These are phyloP conservation scores for Ganoderma resinaceum DNA, from an alignment of 1,284 basidiomycete genomes.

Conservation along the genomic window DNA sequence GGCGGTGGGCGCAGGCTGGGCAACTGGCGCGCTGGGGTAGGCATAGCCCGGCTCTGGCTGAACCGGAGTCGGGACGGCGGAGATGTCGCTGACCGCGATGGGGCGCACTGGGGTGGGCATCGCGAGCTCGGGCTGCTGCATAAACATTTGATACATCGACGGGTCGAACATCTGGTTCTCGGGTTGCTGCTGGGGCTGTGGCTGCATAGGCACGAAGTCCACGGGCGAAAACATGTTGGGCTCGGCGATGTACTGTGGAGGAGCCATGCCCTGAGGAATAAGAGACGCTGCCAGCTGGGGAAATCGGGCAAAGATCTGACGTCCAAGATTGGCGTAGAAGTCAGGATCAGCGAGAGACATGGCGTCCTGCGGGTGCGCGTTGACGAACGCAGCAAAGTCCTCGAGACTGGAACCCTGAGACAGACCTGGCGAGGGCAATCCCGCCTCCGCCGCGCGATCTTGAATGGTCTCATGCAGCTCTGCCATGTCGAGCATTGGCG, in stretches of 20 bases:
- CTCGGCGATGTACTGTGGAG: slow-evolving; percentile 8
- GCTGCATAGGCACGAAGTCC: neutral
- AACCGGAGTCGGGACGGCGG: neutral
- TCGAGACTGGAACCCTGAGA: slow-evolving; percentile 1
- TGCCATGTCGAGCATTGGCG: slow-evolving; percentile 13
- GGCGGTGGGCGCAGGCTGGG: neutral
- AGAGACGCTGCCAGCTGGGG: neutral
- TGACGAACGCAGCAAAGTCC: slow-evolving; percentile 13
- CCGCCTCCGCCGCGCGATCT: slow-evolving; percentile 8
- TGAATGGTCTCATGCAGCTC: slow-evolving; percentile 22
- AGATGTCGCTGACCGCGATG: neutral
- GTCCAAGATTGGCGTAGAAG: slow-evolving; percentile 7
- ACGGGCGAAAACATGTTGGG: neutral
- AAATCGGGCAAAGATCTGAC: neutral
- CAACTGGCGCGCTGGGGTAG: neutral
- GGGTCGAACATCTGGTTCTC: neutral
- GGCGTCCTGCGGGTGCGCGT: slow-evolving; percentile 7
- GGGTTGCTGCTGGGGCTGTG: neutral
- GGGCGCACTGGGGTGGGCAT: slow-evolving; percentile 11
- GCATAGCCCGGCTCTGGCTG: neutral
- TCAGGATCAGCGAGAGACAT: slow-evolving; percentile 2
- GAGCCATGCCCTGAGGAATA: neutral
- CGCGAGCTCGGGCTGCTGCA: slow-evolving; percentile 8
- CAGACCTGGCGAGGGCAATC: slow-evolving; percentile 1
- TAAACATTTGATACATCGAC: slow-evolving; percentile 12